Base-by-base conservation (phyloP, 176 grass and related monocot species). In the Canna indica region DNA sequence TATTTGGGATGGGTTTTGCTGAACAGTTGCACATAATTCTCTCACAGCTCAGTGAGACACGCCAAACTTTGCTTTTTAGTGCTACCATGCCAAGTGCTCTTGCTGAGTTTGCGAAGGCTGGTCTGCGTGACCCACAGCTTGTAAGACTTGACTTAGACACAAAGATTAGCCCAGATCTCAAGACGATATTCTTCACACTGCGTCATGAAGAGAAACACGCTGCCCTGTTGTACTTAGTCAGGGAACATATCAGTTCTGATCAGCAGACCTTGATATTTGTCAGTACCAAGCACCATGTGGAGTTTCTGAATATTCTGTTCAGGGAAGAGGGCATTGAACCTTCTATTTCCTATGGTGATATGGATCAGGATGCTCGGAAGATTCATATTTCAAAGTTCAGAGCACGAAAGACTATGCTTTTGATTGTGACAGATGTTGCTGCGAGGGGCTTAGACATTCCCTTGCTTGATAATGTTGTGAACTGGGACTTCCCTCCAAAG, bases 361-460 rank as follows among this genome's bases (percentile, higher is more conserved):
- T 99, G 94, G 94, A 99, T 73, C 94, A 93, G 71, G 94, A 99
- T 81, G 89, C 94, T 31, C 86, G 82, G 59, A 92, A 81, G 76
- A 90, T 93, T 59, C 86, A 99, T 67, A 87, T 93, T 81, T 85
- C 84, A 15, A 93, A 63, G 72, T 99, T 93, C 80, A 91, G 89
- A 77, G 80, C 89, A 73, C 84, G 86, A 57, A 93, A 93, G 74
- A 85, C 89, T 13, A 99, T 93, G 94, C 47, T 99, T 35, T 82
- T 99, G 59, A 93, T 99, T 72, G 94, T 99, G 70, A 99, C 94
- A 75, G 94, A 99, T 81, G 84, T 99, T 87, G 94, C 94, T 79
- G 86, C 89, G 29, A 90, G 94, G 73, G 94, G 94, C 35, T 73
- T 99, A 68, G 94, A 99, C 86, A 99, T 99, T 77, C 89, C 94